Base-by-base conservation (phyloP, 2,329 filamentous ascomycete species). In the Penicillium olsonii region DNA sequence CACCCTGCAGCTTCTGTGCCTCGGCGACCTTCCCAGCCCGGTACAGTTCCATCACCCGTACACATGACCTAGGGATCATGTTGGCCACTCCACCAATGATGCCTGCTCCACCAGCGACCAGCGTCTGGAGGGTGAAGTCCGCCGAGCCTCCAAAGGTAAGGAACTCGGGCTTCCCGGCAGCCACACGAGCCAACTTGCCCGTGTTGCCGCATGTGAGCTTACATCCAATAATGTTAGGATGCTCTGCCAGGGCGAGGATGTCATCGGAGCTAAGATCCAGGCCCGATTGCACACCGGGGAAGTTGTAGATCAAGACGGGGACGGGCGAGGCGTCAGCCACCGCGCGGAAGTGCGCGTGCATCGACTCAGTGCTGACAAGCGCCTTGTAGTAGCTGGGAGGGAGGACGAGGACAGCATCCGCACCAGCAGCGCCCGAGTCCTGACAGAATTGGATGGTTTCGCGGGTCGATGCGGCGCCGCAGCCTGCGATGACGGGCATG, bases 51-150 rank as follows among this genome's bases (percentile, higher is more conserved):
- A 88, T 91, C 22, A 95, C 83, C 67, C 82, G 83, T 42, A 87
- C 87, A 65, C 89, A 92, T 6, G 87, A 78, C 75, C 92, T 91
- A 42, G 90, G 90, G 71, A 92, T 84, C 50, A 95, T 84, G 66
- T 95, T 95, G 53, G 89, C 90, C 35, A 88, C 85, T 17, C 90
- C 90, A 14, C 88, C 89, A 63, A 95, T 94, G 70, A 94, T 90
- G 26, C 90, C 90, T 48, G 84, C 87, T 37, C 90, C 90, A 40
- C 90, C 90, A 40, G 84, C 88, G 53, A 87, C 80, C 4, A 92
- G 80, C 1, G 89, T 92, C 74, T 92, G 90, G 22, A 89, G 78
- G 1, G 89, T 91, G 71, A 95, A 95, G 72, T 95, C 90, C 65
- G 87, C 90, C 69, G 94, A 89, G 57, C 90, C 90, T 38, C 90